These are phyloP conservation scores for Rhizopus sp. DNA, from an alignment of 371 early-diverging fungal genomes.

Conservation along the genomic window DNA sequence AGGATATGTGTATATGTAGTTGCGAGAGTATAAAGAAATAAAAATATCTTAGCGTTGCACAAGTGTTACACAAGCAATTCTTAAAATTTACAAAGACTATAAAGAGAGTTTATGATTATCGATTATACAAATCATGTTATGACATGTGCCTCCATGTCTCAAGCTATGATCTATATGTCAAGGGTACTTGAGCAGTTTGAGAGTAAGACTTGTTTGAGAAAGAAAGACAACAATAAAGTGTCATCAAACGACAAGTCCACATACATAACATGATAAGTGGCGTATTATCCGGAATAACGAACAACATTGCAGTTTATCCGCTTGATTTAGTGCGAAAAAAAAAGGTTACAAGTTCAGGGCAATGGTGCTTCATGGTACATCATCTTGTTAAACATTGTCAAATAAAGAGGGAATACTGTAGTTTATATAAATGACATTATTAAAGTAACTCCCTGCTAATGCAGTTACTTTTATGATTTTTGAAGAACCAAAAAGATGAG, in stretches of 20 bases:
- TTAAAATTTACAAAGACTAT: constrained; percentile 74
- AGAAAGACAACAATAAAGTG: neutral
- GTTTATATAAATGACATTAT: constrained; percentile 90
- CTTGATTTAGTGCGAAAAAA: constrained; percentile 82
- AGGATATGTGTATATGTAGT: too few relatives aligned
- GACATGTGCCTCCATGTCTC: constrained; percentile 87
- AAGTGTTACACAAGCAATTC: constrained; percentile 64
- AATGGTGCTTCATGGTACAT: constrained; percentile 54
- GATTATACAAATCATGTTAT: constrained; percentile 88
- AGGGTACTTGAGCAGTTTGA: constrained; percentile 36
- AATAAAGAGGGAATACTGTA: constrained; percentile 73
- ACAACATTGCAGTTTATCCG: constrained; percentile 89
- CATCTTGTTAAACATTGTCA: constrained; percentile 63
- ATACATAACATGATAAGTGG: constrained; percentile 78
- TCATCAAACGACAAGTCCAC: constrained; percentile 30
- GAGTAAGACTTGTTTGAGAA: constrained; percentile 25
- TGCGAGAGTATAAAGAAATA: neutral
- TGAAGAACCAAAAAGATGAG: constrained; percentile 57
- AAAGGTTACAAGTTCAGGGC: constrained; percentile 77
- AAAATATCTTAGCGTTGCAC: constrained; percentile 50
- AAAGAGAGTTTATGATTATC: constrained; percentile 84
- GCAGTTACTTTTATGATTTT: constrained; percentile 89
- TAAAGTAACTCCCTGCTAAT: constrained; percentile 82
- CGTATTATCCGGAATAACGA: constrained; percentile 78
- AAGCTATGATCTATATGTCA: constrained; percentile 67